Percentiles rank a stretch among this genome's conserved stretches.
Evolutionary conservation across 2,329 filamentous ascomycete species (phyloP).

Genomic region (Verticillium nubilum): DNA sequence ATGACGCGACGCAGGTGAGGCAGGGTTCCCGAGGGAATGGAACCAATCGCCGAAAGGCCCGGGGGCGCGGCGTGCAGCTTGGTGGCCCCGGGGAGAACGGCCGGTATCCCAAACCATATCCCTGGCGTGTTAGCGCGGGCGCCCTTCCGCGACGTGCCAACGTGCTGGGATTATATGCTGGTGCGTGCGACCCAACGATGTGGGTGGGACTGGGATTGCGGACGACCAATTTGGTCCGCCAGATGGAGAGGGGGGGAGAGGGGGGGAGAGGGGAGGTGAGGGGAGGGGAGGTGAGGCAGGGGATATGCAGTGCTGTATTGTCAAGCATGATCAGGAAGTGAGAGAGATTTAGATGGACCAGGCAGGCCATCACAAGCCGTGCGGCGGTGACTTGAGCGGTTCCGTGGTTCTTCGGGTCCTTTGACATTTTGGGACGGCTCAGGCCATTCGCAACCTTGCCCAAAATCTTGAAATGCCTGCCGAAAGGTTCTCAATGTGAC

Average conservation of each 20-base stretch:
- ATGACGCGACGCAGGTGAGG: background rate
- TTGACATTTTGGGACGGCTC: too few relatives aligned
- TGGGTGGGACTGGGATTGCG: background rate
- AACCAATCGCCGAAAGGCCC: background rate
- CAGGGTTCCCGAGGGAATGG: background rate
- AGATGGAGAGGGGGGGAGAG: background rate
- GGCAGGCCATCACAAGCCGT: too few relatives aligned
- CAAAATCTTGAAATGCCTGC: too few relatives aligned
- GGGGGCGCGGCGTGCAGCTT: background rate
- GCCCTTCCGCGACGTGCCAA: background rate
- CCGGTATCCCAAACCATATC: background rate
- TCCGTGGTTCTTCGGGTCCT: too few relatives aligned
- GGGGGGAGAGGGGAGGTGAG: background rate
- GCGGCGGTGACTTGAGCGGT: too few relatives aligned
- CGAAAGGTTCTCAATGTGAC: too few relatives aligned
- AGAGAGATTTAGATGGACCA: too few relatives aligned
- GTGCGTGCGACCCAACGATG: background rate
- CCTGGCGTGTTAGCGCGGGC: background rate
- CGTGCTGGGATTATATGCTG: background rate
- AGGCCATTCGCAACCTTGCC: too few relatives aligned
- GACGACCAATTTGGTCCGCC: background rate
- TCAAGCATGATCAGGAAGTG: too few relatives aligned
- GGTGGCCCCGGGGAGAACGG: background rate
- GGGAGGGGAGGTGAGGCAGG: background rate
- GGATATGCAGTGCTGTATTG: too few relatives aligned